Base-by-base conservation (phyloP, 2,329 filamentous ascomycete species). In the Penicillium sp. region DNA sequence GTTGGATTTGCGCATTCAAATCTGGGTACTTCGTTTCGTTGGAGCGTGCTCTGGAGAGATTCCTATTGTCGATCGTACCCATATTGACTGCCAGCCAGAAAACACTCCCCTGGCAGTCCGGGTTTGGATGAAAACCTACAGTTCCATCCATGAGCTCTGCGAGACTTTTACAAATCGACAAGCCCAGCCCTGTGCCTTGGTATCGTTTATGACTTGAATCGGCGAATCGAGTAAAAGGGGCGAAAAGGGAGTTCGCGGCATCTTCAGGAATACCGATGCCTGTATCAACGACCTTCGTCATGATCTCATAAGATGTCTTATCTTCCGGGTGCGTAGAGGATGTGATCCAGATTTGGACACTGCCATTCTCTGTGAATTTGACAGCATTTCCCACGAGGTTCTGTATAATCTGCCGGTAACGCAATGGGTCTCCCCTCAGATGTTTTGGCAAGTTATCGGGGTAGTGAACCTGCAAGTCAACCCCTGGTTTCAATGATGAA, bases 391-490 rank as follows among this genome's bases (percentile, higher is more conserved):
- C 76, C 16, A 86, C 70, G 4, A 86, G 72, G 60, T 86, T 86
- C 60, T 85, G 81, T n/a, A 86, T 64, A 16, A 86, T 80, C 61
- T 86, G 83, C 8, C 83, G 80, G 62, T 82, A 85, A 16, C 83
- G 78, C 4, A 85, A 73, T 3, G 82, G 79, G 59, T 87, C 84
- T 5, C 83, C 83, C 59, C 79, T 76, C 3, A 80, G 73, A 11
- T 77, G 71, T 53, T 70, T 73, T 1, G 82, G 82, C 26, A 84
- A 74, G 20, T 76, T 68, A 2, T 76, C 71, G 6, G 77, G 71
- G 21, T 82, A 68, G 4, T 69, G 64, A 20, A 73, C 73, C 56
- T 76, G 75, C 3, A 85, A 66, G 7, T 72, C 69, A 0, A 83
- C 78, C 0, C 73, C 74, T 0, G 79, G 71, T 46, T 76, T 76